Evolutionary conservation across 2,329 filamentous ascomycete species (phyloP).

Genomic region (Hypomyces perniciosus): DNA sequence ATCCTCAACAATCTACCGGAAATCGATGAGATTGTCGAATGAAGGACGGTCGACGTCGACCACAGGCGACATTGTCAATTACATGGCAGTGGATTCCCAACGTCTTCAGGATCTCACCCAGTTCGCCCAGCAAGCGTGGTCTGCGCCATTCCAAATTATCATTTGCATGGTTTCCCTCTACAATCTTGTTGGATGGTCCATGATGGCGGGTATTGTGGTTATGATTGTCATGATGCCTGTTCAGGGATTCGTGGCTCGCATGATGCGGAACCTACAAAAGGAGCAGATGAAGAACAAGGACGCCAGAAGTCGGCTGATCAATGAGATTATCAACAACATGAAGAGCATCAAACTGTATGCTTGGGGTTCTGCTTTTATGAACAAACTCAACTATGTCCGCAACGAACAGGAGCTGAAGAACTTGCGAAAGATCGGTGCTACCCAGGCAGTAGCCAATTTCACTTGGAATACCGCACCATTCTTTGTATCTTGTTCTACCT

Average conservation of each 20-base stretch:
- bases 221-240: constrained; percentile 98
- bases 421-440: constrained; percentile 88
- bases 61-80: constrained; percentile 97
- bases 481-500: constrained; percentile 93
- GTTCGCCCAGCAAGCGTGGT: constrained; percentile 93
- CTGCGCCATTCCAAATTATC: constrained; percentile 90
- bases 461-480: constrained; percentile 98
- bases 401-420: constrained; percentile 96
- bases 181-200: constrained; percentile 87
- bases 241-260: constrained; percentile 82
- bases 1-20: constrained; percentile 86
- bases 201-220: constrained; percentile 88
- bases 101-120: constrained; percentile 91
- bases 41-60: constrained; percentile 84
- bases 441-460: constrained; percentile 91
- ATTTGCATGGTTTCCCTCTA: constrained; percentile 96
- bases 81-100: constrained; percentile 98
- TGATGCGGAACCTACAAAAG: constrained; percentile 95
- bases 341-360: constrained; percentile 99
- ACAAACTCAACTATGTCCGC: constrained; percentile 89
- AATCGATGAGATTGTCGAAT: constrained; percentile 84
- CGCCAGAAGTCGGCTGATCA: constrained; percentile 83
- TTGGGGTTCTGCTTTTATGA: constrained; percentile 96
- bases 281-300: constrained; percentile 99
- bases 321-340: constrained; percentile 98